Evolutionary conservation across 306 rosid species (phyloP).

Genomic region (Citrullus mucosospermus): DNA sequence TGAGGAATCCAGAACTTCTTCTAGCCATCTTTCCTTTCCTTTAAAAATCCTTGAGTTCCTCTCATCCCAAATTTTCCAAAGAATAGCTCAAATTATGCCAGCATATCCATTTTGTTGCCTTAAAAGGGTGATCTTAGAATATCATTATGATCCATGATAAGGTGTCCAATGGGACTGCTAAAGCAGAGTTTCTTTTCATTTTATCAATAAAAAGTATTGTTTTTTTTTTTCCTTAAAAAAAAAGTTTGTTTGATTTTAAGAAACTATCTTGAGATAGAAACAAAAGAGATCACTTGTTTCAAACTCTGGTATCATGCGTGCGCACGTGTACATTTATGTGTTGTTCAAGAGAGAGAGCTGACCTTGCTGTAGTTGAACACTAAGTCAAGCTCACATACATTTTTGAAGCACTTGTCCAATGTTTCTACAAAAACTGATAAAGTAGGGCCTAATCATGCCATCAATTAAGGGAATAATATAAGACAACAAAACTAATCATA

Average conservation of each 20-base stretch:
- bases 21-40: no score
- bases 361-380: constrained; percentile 96
- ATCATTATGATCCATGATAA: no score
- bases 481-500: not conserved
- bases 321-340: not conserved
- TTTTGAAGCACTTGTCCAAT: constrained; percentile 91
- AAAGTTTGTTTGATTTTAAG: not conserved
- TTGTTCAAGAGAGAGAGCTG: not conserved
- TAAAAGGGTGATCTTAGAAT: no score
- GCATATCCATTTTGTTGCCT: no score
- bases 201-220: no score
- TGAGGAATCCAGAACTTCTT: no score
- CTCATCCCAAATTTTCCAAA: no score
- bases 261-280: not conserved
- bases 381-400: constrained; percentile 87
- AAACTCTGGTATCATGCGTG: not conserved
- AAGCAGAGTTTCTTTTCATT: no score
- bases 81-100: no score
- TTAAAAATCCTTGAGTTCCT: no score
- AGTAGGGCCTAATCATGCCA: constrained; percentile 19
- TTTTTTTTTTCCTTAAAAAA: no score
- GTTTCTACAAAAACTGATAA: constrained; percentile 91
- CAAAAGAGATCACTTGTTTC: not conserved
- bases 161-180: no score
- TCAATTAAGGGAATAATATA: not conserved